Evolutionary conservation across 2,329 filamentous ascomycete genomes (phyloP), one percentile per base, ranked within the genome.

Genomic region (Diaporthe sp.): DNA sequence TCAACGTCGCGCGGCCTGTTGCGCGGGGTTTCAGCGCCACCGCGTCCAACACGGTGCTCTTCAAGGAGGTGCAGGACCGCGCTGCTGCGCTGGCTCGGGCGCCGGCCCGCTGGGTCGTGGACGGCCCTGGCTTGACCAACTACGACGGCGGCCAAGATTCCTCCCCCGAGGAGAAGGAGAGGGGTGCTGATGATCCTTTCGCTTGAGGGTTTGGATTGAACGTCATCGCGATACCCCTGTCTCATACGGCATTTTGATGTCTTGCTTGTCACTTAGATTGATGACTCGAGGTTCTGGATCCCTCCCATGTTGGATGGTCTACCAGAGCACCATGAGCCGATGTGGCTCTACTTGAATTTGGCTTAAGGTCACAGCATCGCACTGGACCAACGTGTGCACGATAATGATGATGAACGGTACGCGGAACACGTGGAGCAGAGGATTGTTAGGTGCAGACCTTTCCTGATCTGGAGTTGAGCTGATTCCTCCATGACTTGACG

Each of bases 1-100:
- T 72, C 39, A 59, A 67, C 46, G 73, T 65, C 34, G 57, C 49
- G 12, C 58, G 46, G 31, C 67, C 58, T 15, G 51, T 51, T 13
- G 4, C 31, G 17, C 39, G 68, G 3, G 57, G 22, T 9, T 17
- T n/a, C 17, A 55, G 58, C 22, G 51, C 53, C 62, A 55, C 37
- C 1, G 71, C 37, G 37, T 42, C 58, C 44, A 74, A 65, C 46
- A 53, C 71, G 6, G 57, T 37, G 15, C 72, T 75, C 28, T 57
- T 57, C 46, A 62, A 65, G 53, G 71, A 74, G 44, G 62, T 70
- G 46, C 71, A 74, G 55, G 46, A 62, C 19, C 51, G 51, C 13
- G 59, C 69, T 34, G 74, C 59, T 4, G 58, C 58, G 0, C 28
- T 61, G 6, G 58, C 58, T 13, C 12, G 42, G 28, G 25, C 71